Evolutionary conservation across 495 filamentous ascomycete species (phyloP).

Genomic region (Neurospora sp.): DNA sequence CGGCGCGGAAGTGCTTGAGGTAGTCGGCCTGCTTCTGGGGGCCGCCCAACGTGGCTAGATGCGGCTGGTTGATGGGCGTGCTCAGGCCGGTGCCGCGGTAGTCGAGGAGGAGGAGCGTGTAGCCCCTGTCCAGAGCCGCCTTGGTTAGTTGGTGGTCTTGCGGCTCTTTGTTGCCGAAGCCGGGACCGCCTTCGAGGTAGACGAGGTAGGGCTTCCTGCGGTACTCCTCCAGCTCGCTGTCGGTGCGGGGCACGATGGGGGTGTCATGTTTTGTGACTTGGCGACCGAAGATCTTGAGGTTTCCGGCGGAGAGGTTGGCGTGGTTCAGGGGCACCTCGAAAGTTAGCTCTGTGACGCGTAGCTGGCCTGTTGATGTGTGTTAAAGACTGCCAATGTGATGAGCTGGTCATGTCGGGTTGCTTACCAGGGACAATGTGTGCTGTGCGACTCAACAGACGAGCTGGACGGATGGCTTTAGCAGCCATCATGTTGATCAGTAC

Average conservation of each 20-base stretch:
- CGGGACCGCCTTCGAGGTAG: conserved; percentile 68
- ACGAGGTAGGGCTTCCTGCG: conserved; percentile 42
- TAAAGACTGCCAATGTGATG: conserved; percentile 1
- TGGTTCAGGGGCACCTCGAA: conserved; percentile 80
- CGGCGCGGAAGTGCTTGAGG: conserved; percentile 78
- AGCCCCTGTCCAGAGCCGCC: conserved; percentile 67
- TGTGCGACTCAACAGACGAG: conserved; percentile 12
- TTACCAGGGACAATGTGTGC: conserved; percentile 17
- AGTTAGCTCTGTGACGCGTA: conserved; percentile 68
- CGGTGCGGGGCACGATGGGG: conserved; percentile 38
- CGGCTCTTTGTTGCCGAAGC: conserved; percentile 61
- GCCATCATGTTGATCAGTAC: background rate
- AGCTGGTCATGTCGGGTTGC: background rate
- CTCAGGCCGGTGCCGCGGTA: conserved; percentile 84
- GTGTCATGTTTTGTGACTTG: conserved; percentile 54
- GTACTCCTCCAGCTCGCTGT: conserved; percentile 28
- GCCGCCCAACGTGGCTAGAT: conserved; percentile 54
- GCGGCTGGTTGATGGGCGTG: conserved; percentile 61
- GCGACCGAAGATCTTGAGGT: conserved; percentile 65
- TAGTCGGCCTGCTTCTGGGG: conserved; percentile 61
- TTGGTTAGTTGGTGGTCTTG: conserved; percentile 59
- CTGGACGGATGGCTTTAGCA: conserved; percentile 5
- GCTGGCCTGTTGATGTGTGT: conserved; percentile 45
- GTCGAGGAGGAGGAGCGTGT: conserved; percentile 76
- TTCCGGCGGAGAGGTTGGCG: conserved; percentile 47